Evolutionary conservation across 2,329 filamentous ascomycete species (phyloP), one percentile per base, ranked within the genome.

Genomic region (Camillea tinctor): DNA sequence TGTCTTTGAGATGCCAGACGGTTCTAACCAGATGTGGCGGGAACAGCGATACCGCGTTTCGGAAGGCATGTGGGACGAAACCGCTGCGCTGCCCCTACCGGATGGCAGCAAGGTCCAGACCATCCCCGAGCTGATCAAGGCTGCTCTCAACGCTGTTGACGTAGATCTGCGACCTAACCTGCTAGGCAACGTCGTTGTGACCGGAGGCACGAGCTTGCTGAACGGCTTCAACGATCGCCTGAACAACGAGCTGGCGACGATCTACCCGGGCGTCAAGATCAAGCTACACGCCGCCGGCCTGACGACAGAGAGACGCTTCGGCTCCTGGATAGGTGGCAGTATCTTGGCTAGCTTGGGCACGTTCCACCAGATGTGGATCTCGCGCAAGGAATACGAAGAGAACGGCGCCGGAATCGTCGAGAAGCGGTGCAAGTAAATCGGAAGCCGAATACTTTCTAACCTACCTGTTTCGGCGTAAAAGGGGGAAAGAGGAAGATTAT

Each of bases 281-380:
- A 91, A 95, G 76, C 87, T 99, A 44, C 90, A 95, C 68, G 92
- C 95, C 0, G 89, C 93, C 0, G 92, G 92, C 19, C 87, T 94
- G 69, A 91, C 91, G 0, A 91, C 89, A 44, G 96, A 99, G 82
- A 82, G 96, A 57, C 90, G 93, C 66, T 98, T 96, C 75, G 93
- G 92, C 21, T 88, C 91, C 54, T 99, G 95, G 94, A 93, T 99
- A 67, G 95, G 96, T 52, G 95, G 95, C 52, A 97, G 93, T 77
- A 97, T 99, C 69, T 80, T 99, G 67, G 93, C 92, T 6, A 97
- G 93, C 76, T 77, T 99, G 78, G 96, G 96, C 9, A 97, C 93
- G 15, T 99, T 99, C 79, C 95, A 99, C 79, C 95, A 99, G 81
- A 94, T 99, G 90, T 99, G 95, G 95, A 96, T 99, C 69, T 94